These are phyloP conservation scores for Zymoseptoria brevis DNA, from an alignment of 2,329 filamentous ascomycete genomes.

Conservation along the genomic window DNA sequence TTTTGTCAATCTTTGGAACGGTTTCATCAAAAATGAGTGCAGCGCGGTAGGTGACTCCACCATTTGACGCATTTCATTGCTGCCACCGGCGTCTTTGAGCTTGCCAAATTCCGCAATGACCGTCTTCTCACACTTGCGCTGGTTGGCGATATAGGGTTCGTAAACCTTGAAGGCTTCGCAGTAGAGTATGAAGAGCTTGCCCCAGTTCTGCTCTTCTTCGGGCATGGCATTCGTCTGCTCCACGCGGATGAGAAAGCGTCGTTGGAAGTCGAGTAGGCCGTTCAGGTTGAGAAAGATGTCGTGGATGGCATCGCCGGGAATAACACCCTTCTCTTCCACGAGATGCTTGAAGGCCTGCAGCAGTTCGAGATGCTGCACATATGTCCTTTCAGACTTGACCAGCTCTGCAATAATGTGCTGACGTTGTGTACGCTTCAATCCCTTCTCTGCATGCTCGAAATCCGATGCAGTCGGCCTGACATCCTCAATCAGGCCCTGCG, in stretches of 20 bases:
- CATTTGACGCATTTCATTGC: conserved; percentile 57
- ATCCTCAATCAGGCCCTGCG: conserved; percentile 63
- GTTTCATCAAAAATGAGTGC: conserved; percentile 88
- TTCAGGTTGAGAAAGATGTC: conserved; percentile 97
- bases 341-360: conserved; percentile 85
- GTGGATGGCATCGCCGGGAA: conserved; percentile 84
- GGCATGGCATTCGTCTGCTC: conserved; percentile 89
- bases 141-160: conserved; percentile 94
- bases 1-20: conserved; percentile 90
- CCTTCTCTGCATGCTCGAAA: conserved; percentile 40
- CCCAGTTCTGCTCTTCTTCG: conserved; percentile 76
- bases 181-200: conserved; percentile 77
- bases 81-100: conserved; percentile 63
- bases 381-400: conserved; percentile 92
- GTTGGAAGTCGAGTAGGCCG: conserved; percentile 87
- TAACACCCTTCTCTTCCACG: conserved; percentile 76
- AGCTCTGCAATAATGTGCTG: conserved; percentile 88
- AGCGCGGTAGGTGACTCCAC: conserved; percentile 80
- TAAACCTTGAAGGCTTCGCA: conserved; percentile 88
- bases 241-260: conserved; percentile 87
- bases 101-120: conserved; percentile 82
- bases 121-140: conserved; percentile 79
- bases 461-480: conserved; percentile 46
- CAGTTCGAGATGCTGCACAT: conserved; percentile 93
- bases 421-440: conserved; percentile 57